Evolutionary conservation across 129 eudicot species (phyloP).

Genomic region (Artemisia annua): DNA sequence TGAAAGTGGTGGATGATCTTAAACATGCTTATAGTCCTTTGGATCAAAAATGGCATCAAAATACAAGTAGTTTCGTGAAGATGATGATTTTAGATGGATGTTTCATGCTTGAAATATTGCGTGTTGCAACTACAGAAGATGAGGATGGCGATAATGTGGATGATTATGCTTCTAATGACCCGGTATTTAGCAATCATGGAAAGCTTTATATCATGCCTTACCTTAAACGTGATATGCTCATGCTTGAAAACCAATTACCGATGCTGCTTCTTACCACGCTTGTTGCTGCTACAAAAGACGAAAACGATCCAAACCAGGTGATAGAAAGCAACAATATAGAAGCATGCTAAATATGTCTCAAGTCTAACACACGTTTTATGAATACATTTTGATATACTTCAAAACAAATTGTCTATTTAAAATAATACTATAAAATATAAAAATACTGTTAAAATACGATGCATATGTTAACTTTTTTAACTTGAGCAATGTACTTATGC

Average conservation of each 20-base stretch:
- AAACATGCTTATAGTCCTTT: constrained; percentile 46
- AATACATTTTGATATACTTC: too few species aligned
- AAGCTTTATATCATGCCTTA: constrained; percentile 52
- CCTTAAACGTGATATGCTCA: constrained; percentile 68
- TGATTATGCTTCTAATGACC: constrained; percentile 66
- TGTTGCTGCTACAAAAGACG: constrained; percentile 34
- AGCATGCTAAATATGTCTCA: not conserved
- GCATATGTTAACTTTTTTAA: not conserved
- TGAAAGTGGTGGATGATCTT: constrained; percentile 37
- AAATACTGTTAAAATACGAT: too few species aligned
- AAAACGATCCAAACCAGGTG: constrained; percentile 20
- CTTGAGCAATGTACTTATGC: not conserved
- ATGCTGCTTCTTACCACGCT: constrained; percentile 52
- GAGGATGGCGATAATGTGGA: constrained; percentile 13
- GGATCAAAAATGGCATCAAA: constrained; percentile 37
- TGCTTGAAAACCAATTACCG: constrained; percentile 74
- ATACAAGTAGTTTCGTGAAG: constrained; percentile 32
- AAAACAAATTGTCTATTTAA: too few species aligned
- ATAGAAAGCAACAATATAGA: not conserved
- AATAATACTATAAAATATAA: not conserved
- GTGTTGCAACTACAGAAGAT: constrained; percentile 25
- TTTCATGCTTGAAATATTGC: constrained; percentile 60
- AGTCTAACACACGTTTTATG: too few species aligned
- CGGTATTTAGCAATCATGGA: constrained; percentile 60
- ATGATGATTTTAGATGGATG: constrained; percentile 63